Evolutionary conservation across 2,329 filamentous ascomycete species (phyloP).

Genomic region (Cladosporium sp.): DNA sequence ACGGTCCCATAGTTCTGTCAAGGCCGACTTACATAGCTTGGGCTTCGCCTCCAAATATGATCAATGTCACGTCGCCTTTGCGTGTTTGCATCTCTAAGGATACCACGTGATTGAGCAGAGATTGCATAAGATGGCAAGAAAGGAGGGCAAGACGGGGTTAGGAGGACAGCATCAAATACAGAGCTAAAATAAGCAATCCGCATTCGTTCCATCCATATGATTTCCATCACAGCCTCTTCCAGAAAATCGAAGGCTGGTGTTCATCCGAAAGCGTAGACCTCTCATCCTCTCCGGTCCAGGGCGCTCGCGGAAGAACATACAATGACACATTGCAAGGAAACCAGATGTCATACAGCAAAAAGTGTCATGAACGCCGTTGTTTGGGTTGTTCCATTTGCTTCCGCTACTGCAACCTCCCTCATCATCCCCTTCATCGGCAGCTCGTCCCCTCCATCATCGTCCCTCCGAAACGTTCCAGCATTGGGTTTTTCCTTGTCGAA

Average conservation of each 20-base stretch:
- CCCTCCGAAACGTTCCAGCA: not conserved
- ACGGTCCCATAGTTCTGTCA: too few relatives aligned
- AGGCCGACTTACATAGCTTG: too few relatives aligned
- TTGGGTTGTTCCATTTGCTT: slow-evolving; percentile 13
- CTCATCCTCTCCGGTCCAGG: slow-evolving; percentile 5
- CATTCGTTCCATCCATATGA: not conserved
- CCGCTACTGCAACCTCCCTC: slow-evolving; percentile 13
- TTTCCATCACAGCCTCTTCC: slow-evolving; percentile 2
- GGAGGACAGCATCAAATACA: slow-evolving; percentile 12
- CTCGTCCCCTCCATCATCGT: not conserved
- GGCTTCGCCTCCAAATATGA: too few relatives aligned
- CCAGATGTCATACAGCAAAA: slow-evolving; percentile 6
- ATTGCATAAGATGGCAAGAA: too few relatives aligned
- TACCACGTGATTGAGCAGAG: too few relatives aligned
- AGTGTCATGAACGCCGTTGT: slow-evolving; percentile 10
- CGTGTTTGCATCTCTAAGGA: too few relatives aligned
- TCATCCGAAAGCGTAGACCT: not conserved
- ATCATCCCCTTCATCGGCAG: not conserved
- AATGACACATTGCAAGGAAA: slow-evolving; percentile 11
- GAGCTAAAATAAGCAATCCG: slow-evolving; percentile 1
- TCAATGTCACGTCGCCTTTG: too few relatives aligned
- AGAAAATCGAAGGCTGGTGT: not conserved
- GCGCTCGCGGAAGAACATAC: not conserved
- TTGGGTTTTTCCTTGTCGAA: not conserved
- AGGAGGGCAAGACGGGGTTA: not conserved